Conservation (phyloP, 495 filamentous ascomycete species). For the Daldinia concentrica region DNA sequence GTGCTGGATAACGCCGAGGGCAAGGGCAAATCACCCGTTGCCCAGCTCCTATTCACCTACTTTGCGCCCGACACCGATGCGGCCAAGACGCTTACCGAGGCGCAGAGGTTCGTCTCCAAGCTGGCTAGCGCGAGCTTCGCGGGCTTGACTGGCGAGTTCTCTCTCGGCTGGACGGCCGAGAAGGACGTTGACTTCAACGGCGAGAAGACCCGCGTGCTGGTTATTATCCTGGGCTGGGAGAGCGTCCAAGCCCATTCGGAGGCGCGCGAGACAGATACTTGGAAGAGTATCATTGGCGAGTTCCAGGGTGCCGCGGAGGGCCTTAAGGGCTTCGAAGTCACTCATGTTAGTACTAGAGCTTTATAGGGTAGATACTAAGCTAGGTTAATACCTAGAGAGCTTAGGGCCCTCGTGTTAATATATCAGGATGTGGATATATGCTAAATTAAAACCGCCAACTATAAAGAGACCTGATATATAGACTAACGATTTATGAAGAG, state of each 20-base stretch:
- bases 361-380: constrained; percentile 2
- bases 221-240: constrained; percentile 30
- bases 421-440: not conserved
- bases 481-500: constrained; percentile 22
- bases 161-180: constrained; percentile 30
- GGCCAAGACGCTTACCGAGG: not conserved
- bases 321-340: constrained; percentile 25
- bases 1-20: constrained; percentile 25
- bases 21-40: constrained; percentile 13
- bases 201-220: constrained; percentile 22
- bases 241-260: constrained; percentile 28
- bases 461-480: not conserved
- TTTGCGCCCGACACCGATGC: constrained; percentile 19
- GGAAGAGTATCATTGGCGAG: constrained; percentile 1
- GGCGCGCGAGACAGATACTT: constrained; percentile 12
- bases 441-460: too few species aligned
- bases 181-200: constrained; percentile 29
- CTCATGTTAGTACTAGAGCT: constrained; percentile 16
- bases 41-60: constrained; percentile 26
- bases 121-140: constrained; percentile 11
- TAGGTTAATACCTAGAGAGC: not conserved
- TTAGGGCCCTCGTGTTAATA: not conserved
- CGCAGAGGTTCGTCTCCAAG: not conserved
- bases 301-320: constrained; percentile 17
- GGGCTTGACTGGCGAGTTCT: constrained; percentile 18